A percentile compares a stretch with the other conserved stretches of the same genome.
Evolutionary conservation across 1,139 yeast species (phyloP).

Genomic region (Casaregolazyma suthepensis): DNA sequence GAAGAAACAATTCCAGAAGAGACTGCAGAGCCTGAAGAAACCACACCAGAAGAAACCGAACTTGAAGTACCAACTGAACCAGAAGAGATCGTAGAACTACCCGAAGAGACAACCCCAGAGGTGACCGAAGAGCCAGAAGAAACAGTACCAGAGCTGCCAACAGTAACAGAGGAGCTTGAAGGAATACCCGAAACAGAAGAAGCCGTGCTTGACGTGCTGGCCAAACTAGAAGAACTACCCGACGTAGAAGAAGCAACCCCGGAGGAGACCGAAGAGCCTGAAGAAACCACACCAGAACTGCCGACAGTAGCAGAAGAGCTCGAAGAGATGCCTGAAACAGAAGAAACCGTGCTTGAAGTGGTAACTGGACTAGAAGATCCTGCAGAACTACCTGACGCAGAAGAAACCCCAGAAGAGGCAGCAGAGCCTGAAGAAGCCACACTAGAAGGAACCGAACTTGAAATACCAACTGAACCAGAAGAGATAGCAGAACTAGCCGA

Average conservation of each 20-base stretch:
- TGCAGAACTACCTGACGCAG: background rate
- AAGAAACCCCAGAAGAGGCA: background rate
- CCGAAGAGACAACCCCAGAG: background rate
- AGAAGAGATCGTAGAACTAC: background rate
- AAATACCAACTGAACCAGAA: background rate
- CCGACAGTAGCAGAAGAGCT: background rate
- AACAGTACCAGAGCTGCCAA: background rate
- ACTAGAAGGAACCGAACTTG: background rate
- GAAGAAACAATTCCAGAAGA: background rate
- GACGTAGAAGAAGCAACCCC: constrained; percentile 1
- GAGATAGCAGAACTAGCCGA: background rate
- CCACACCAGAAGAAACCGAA: background rate
- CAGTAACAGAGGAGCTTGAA: no score
- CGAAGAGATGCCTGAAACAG: background rate
- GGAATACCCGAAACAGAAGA: constrained; percentile 2
- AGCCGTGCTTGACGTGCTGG: constrained; percentile 3
- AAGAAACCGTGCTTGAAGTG: constrained; percentile 3
- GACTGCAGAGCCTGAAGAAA: background rate
- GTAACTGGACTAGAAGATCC: constrained; percentile 7
- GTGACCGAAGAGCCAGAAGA: background rate
- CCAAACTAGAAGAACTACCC: constrained; percentile 7
- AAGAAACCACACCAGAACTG: background rate
- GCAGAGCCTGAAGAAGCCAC: background rate
- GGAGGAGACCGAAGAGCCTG: background rate
- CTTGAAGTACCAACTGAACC: background rate